Evolutionary conservation across 176 grass and related monocot species (phyloP), one percentile per base, ranked within the genome.

Genomic region (Ampelocalamus luodianensis): DNA sequence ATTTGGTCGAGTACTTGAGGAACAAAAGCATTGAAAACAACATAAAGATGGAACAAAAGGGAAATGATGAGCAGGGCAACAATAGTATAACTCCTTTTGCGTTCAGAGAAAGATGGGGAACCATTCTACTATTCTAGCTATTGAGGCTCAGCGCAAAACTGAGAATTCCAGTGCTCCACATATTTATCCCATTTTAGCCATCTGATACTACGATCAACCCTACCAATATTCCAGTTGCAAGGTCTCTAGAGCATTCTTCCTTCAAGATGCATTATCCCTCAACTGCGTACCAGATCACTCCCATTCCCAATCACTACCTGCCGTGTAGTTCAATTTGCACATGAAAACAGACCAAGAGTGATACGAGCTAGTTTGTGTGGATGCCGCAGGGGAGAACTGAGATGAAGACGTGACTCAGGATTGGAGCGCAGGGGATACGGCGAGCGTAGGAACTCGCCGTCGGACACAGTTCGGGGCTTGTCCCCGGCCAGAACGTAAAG

Each of bases 11-110:
- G 39, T 46, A 50, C 43, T 77, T 70, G 26, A 76, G 26, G 24
- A 72, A 81, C 22, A 77, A 61, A 69, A 79, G 43, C 32, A 65
- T 12, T 44, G 6, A 18, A 63, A 58, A 81, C 24, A 86, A 74
- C 40, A 23, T 79, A 55, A 68, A 13, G 27, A 27, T 6, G 18
- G 38, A 38, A 27, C 8, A 86, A 43, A 71, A 27, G 43, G 12
- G 10, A 86, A 65, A 46, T 10, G 10, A 60, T 58, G 2, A 3
- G 20, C 4, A 74, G 2, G 14, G 17, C 27, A 84, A 51, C 5
- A 68, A 59, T 26, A 48, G 5, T 55, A 37, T 13, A 61, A 32
- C 48, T 72, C 1, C 44, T 11, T 65, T 64, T 13, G 9, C 16
- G 8, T 63, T 78, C 0, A 4, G 37, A 61, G 12, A 27, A 79